Conservation (phyloP, 2,329 filamentous ascomycete genomes). For the Aspergillus awamori region DNA sequence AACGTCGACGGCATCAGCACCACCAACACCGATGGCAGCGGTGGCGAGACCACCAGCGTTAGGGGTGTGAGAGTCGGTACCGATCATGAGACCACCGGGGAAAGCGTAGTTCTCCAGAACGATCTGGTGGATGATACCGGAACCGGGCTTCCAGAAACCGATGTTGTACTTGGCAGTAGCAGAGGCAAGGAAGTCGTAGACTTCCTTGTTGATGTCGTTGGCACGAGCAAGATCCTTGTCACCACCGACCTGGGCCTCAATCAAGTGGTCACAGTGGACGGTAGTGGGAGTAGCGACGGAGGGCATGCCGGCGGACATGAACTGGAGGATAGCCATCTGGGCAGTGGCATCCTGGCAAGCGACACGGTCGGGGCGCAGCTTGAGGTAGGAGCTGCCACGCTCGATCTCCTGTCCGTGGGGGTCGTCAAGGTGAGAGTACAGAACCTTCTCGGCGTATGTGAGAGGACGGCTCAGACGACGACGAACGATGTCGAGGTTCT, state of each 20-base stretch:
- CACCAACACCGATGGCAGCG: slow-evolving; percentile 93
- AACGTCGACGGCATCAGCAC: slow-evolving; percentile 97
- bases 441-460: slow-evolving; percentile 95
- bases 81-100: slow-evolving; percentile 96
- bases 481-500: slow-evolving; percentile 92
- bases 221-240: slow-evolving; percentile 91
- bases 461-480: slow-evolving; percentile 87
- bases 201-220: slow-evolving; percentile 95
- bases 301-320: slow-evolving; percentile 98
- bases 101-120: slow-evolving; percentile 98
- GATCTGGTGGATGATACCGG: slow-evolving; percentile 99
- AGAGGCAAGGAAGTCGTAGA: slow-evolving; percentile 93
- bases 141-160: slow-evolving; percentile 98
- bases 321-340: slow-evolving; percentile 99
- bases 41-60: slow-evolving; percentile 96
- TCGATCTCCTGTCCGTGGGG: slow-evolving; percentile 95
- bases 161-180: slow-evolving; percentile 99
- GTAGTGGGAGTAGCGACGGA: slow-evolving; percentile 91
- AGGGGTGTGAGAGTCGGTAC: slow-evolving; percentile 96
- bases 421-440: slow-evolving; percentile 98
- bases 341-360: slow-evolving; percentile 99
- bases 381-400: slow-evolving; percentile 93
- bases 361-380: slow-evolving; percentile 94
- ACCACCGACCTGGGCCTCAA: slow-evolving; percentile 93
- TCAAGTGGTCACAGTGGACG: slow-evolving; percentile 98